Evolutionary conservation across 192 early-diverging fungal genomes (phyloP).

Genomic region (Dimargaris verticillata): DNA sequence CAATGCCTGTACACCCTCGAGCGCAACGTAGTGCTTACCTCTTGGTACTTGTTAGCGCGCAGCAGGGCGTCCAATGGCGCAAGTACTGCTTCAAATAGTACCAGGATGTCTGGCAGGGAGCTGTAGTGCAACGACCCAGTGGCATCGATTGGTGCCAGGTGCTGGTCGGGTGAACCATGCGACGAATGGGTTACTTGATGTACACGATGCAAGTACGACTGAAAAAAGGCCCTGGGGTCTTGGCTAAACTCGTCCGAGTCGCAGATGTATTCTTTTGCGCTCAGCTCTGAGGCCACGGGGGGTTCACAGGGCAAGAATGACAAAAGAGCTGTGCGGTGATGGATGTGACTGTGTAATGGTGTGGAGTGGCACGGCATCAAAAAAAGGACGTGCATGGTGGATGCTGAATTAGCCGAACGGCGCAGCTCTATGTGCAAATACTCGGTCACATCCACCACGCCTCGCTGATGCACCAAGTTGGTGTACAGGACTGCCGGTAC

Average conservation of each 20-base stretch:
- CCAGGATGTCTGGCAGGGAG: constrained; percentile 50
- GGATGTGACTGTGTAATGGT: constrained; percentile 76
- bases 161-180: neutral
- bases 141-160: neutral
- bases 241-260: constrained; percentile 58
- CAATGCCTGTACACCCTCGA: neutral
- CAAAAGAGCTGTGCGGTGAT: constrained; percentile 40
- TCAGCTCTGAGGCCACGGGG: constrained; percentile 36
- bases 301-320: constrained; percentile 88
- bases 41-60: constrained; percentile 28
- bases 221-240: constrained; percentile 42
- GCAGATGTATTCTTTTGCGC: neutral
- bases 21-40: constrained; percentile 19
- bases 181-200: neutral
- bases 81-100: constrained; percentile 57
- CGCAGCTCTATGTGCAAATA: constrained; percentile 40
- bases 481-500: constrained; percentile 52
- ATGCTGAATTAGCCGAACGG: constrained; percentile 1
- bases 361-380: constrained; percentile 98
- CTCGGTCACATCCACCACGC: constrained; percentile 72
- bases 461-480: constrained; percentile 70
- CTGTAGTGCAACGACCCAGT: constrained; percentile 10
- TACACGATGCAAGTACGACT: constrained; percentile 16
- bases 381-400: constrained; percentile 38
- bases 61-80: constrained; percentile 21